Evolutionary conservation across 2,329 filamentous ascomycete species (phyloP), one percentile per base, ranked within the genome.

Genomic region (Arachnomyces sp.): DNA sequence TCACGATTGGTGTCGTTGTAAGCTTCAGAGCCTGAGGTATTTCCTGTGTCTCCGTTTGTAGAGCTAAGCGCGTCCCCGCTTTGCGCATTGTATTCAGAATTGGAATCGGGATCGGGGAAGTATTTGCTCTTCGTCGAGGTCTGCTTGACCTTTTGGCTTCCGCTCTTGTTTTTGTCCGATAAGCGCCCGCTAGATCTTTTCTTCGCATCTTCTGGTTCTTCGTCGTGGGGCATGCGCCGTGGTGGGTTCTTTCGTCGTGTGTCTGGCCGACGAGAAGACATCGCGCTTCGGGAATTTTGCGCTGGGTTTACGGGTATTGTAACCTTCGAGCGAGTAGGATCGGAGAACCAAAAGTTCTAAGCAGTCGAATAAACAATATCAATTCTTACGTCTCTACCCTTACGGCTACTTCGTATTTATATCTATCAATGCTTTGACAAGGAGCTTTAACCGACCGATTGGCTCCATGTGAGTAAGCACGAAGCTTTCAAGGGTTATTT

Each of bases 1-100:
- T 72, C 50, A 77, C 75, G 43, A 80, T 89, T 83, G 61, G 86
- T 87, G 68, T 89, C 84, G 65, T 89, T 84, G 65, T 87, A 84
- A 53, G 82, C 82, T 58, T 86, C 84, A 50, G 79, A 86, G 65
- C 86, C 84, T 60, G 84, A 79, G 63, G 87, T 36, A 13, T 48
- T 43, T 12, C 52, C 47, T 25, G 39, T 50, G 14, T 59, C 57
- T 5, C 54, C 51, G 20, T 60, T 61, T 8, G 53, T 47, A n/a
- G 58, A 58, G 11, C 57, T 52, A 28, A 58, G 55, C 12, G 56
- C 53, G 30, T 42, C 46, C 52, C 61, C 60, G 31, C 63, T 58
- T 32, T 64, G 60, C 39, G 70, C 67, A 40, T 65, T 67, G 15
- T 61, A 64, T 7, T 64, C 68, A 28, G 52, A 42, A n/a, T 43